Evolutionary conservation across 768 basidiomycete species (phyloP).

Genomic region (Hypholoma fasciculare): DNA sequence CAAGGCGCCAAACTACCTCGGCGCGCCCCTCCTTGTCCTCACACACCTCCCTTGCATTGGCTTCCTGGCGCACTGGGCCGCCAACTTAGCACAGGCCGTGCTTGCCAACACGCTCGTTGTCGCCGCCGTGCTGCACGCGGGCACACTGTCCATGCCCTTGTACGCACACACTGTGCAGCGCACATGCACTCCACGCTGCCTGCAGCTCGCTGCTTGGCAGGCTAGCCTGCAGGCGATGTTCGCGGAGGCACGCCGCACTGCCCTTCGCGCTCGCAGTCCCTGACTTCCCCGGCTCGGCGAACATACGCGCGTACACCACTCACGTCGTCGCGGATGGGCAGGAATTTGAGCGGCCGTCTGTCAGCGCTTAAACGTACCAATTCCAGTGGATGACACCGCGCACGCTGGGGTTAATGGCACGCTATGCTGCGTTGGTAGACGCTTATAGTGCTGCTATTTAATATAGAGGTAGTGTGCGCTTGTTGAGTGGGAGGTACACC

Average conservation of each 20-base stretch:
- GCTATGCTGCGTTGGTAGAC: too few species aligned
- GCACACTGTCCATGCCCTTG: conserved; percentile 4
- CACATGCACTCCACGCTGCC: not conserved
- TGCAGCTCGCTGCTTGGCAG: conserved; percentile 6
- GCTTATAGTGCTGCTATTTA: too few species aligned
- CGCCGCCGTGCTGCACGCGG: conserved; percentile 3
- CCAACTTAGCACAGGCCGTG: conserved; percentile 12
- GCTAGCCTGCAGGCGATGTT: conserved; percentile 6
- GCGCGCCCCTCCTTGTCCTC: conserved; percentile 11
- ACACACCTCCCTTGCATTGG: conserved; percentile 8
- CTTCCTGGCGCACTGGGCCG: conserved; percentile 17
- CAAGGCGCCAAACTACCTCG: conserved; percentile 12
- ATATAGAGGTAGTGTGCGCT: too few species aligned
- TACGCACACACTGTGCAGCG: not conserved
- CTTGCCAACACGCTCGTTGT: conserved; percentile 7
- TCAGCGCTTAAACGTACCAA: too few species aligned
- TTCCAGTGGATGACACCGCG: too few species aligned
- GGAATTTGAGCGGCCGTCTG: too few species aligned
- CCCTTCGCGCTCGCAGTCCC: conserved; percentile 4
- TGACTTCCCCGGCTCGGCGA: conserved; percentile 1
- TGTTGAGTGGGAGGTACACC: too few species aligned
- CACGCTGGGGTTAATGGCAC: too few species aligned
- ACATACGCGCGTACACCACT: conserved; percentile 2
- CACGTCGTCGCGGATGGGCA: not conserved
- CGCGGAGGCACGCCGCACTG: not conserved